These are phyloP conservation scores for Nakazawaea pomicola DNA, from an alignment of 805 yeast genomes.

Conservation along the genomic window DNA sequence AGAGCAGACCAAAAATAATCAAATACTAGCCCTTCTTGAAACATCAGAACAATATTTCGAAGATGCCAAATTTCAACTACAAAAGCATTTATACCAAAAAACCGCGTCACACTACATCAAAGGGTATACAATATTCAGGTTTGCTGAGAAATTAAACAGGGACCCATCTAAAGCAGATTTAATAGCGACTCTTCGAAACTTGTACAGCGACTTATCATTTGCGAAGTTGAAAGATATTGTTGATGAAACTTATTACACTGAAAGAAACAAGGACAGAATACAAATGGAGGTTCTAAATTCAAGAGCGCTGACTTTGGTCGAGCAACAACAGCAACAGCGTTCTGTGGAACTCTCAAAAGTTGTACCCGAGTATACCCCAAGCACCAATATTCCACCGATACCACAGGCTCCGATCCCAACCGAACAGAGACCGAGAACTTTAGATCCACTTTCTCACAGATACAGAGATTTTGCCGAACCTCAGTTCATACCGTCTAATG, in stretches of 20 bases:
- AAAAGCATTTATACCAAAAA: not conserved
- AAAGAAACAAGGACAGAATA: not conserved
- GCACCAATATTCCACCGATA: no score
- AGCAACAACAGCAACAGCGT: not conserved
- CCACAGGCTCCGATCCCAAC: not conserved
- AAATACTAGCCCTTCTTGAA: constrained; percentile 5
- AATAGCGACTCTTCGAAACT: constrained; percentile 1
- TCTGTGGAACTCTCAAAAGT: no score
- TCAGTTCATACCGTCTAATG: not conserved
- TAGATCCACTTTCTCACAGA: constrained; percentile 2
- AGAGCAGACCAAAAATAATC: constrained; percentile 1
- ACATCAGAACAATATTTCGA: constrained; percentile 3
- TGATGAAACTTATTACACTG: not conserved
- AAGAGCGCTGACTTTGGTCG: not conserved
- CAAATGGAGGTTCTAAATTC: not conserved
- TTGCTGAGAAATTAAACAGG: constrained; percentile 7
- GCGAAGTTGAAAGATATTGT: constrained; percentile 8
- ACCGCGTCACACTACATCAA: constrained; percentile 5
- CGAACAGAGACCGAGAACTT: not conserved
- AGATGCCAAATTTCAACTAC: not conserved
- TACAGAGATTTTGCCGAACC: not conserved
- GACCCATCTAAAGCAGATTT: constrained; percentile 11
- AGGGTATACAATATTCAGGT: constrained; percentile 7
- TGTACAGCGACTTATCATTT: constrained; percentile 1
- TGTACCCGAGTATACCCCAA: no score